These are phyloP conservation scores for Rhizophagus prolifer DNA, from an alignment of 192 early-diverging fungal genomes.

Conservation along the genomic window DNA sequence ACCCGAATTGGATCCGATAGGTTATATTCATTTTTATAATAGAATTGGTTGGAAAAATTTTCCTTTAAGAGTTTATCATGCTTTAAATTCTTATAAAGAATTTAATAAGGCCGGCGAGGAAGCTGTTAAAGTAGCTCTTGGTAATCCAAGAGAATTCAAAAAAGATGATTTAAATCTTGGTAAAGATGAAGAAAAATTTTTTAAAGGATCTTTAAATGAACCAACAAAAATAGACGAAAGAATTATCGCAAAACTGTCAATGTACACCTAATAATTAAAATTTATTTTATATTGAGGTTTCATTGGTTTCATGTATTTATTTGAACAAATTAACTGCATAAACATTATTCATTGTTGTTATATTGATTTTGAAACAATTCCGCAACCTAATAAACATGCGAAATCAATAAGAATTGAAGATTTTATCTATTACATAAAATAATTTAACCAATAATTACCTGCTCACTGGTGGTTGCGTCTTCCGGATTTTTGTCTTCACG, in stretches of 20 bases:
- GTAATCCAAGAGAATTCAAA: constrained; percentile 43
- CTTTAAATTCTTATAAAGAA: constrained; percentile 46
- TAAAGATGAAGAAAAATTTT: constrained; percentile 41
- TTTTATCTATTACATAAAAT: not conserved
- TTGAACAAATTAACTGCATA: not conserved
- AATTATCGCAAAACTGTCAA: not conserved
- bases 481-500: constrained; percentile 95
- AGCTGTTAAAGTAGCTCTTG: constrained; percentile 60
- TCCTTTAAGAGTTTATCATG: constrained; percentile 41
- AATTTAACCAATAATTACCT: constrained; percentile 49
- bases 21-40: constrained; percentile 37
- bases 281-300: too few species aligned
- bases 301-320: too few species aligned
- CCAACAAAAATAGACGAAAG: constrained; percentile 16
- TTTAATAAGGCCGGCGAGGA: constrained; percentile 46
- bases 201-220: constrained; percentile 26
- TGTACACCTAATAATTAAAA: constrained; percentile 6
- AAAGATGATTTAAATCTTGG: constrained; percentile 42
- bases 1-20: constrained; percentile 39
- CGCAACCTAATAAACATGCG: constrained; percentile 1
- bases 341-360: not conserved
- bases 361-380: constrained; percentile 16
- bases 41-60: constrained; percentile 42
- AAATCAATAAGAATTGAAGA: not conserved
- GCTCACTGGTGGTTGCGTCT: constrained; percentile 86